Base-by-base conservation (phyloP, 108 stramenopile genomes). In the Ochromonas danica region DNA sequence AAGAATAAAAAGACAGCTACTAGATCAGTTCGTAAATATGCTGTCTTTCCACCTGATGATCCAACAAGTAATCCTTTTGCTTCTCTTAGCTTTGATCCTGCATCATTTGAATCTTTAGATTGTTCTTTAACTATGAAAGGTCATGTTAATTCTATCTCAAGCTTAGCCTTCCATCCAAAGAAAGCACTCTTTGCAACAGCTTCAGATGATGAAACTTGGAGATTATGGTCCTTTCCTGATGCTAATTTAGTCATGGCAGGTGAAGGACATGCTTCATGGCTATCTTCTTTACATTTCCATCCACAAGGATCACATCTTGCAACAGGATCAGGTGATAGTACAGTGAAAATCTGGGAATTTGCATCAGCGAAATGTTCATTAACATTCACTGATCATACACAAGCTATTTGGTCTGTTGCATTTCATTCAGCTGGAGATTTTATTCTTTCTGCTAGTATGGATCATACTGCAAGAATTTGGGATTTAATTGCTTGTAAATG, bases 261-360 rank as follows among this genome's bases (percentile, higher is more conserved):
- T 45, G 89, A 88, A 62, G 89, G 89, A 0, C 89, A 90, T 77
- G 40, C 43, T 1, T 84, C 85, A 67, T 90, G 89, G 89, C 61
- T 90, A 39, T 71, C 86, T 6, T 88, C 82, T 6, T 84, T 89
- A 27, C 85, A 79, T 38, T 90, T 90, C 45, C 88, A 89, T 70
- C 90, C 90, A 0, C 57, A 60, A 27, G 90, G 90, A 38, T 88
- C 86, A 22, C 86, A 87, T 80, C 79, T 90, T 0, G 88, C 86
- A 17, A 87, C 86, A 3, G 42, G 82, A 27, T 67, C 85, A 10
- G 90, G 90, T 17, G 90, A 90, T 79, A 78, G 77, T 41, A 87
- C 87, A 0, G 89, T 90, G 61, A 90, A 89, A 71, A 70, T 90
- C n/a, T 90, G 90, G 90, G 88, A 88, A 61, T 89, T 90, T 40